Base-by-base conservation (phyloP, 1,139 yeast species). In the Zygoascus meyerae region DNA sequence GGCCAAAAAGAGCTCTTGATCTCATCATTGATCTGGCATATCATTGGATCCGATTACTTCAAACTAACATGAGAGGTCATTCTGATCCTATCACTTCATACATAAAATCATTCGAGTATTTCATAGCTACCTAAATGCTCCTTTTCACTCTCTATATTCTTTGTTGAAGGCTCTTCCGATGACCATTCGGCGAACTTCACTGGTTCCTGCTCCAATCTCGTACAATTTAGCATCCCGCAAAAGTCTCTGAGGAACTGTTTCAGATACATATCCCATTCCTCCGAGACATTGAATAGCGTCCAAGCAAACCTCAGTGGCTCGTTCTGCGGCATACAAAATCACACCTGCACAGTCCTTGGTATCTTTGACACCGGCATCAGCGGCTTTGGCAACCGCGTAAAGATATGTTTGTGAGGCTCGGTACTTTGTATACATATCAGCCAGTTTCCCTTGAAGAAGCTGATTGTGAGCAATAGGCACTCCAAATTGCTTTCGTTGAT, bases 131-230 rank as follows among this genome's bases (percentile, higher is more conserved):
- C 7, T 21, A 21, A 21, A 21, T 21, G 26, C n/a, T 14, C 28
- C 6, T n/a, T 4, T 21, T 15, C 15, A 33, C 16, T 17, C 21
- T n/a, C 34, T 44, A 47, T 55, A 63, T 42, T 63, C 61, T 52
- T 61, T 62, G 52, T 61, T 60, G 46, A 63, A 60, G 8, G 63
- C 61, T 26, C 67, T 53, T 2, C 66, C 67, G 44, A 63, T 63
- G 38, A 63, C 64, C 61, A 63, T 61, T 12, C 65, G 59, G 12
- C 66, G 55, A 30, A 63, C 47, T 44, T 63, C 66, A 28, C 63
- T 58, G n/a, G 66, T 63, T 15, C 67, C 66, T 5, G 66, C 67
- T 7, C 67, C 67, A 47, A 63, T 63, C 47, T 63, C 67, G 39
- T 63, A 63, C 26, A 63, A 54, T 49, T 63, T 63, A 36, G 67